Evolutionary conservation across 2,329 filamentous ascomycete genomes (phyloP), one percentile per base, ranked within the genome.

Genomic region (Fusarium sororula): DNA sequence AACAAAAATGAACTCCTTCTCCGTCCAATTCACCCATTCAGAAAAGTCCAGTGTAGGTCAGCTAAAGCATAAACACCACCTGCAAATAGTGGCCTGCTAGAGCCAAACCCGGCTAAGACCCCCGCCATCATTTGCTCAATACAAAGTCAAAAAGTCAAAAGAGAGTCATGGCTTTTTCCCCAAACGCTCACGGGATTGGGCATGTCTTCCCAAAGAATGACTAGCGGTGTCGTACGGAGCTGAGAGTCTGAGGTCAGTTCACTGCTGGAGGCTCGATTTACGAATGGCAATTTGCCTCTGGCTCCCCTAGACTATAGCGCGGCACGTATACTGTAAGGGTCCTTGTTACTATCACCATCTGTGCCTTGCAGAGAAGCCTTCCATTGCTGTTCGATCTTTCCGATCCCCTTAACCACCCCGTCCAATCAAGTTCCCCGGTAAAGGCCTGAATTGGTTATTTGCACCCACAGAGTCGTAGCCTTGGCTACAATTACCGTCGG

Each of bases 291-390:
- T 62, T 48, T 68, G 37, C 47, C 30, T 50, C 30, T 15, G 24
- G 18, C 37, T 38, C 37, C 28, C 28, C 63, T 64, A 26, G 24
- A 26, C 24, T 26, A 51, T 66, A 66, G 17, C 44, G 26, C 24
- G 24, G 37, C 54, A 54, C 32, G 24, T 68, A 44, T 55, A 48
- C 45, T 5, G 26, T 48, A 68, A 70, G 60, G 47, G 66, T 55
- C 66, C 60, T 32, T 32, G 32, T 39, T 54, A 35, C 39, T 63
- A 32, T 32, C 30, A 62, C 53, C n/a, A 28, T 55, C 28, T 53
- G 65, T 73, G 42, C 70, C 70, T 73, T 69, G 72, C 72, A 74
- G 68, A 74, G 59, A 74, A 72, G 54, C 42, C 68, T 74, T 74
- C 72, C 60, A 74, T 74, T 57, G 60, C 53, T 57, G 42, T 74